Evolutionary conservation across 139 green algal genomes (phyloP), one percentile per base, ranked within the genome.

Genomic region (Chlamydomonas applanata): DNA sequence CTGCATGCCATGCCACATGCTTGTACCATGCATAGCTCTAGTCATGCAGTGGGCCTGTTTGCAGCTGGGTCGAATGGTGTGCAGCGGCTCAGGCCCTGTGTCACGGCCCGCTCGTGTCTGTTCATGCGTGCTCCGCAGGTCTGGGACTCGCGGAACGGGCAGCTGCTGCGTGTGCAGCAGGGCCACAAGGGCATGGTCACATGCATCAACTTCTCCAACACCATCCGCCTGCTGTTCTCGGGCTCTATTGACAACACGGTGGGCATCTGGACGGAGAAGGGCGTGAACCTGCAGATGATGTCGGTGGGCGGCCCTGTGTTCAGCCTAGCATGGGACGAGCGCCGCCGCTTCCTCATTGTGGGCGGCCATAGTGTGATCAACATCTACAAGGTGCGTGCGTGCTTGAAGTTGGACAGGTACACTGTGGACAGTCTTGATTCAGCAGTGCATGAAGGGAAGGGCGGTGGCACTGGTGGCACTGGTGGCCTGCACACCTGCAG

Each of bases 171-270:
- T 13, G 85, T 69, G 2, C 85, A 89, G 73, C 49, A 78, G 33
- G 89, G 88, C 16, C 89, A 93, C 66, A 86, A 84, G 54, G 87
- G 87, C 32, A 89, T 88, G 77, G 83, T 93, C n/a, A 93, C 83
- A 14, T 80, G 80, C 57, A 53, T 93, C 3, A 75, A 79, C 22
- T 93, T 85, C 68, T 83, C 82, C 17, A 72, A 71, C 64, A 81
- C 74, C 1, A 61, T 78, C 24, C 78, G 83, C 34, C 78, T 91
- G 24, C 75, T 93, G 49, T 89, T 93, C 72, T 90, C 83, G 0
- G 85, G 83, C 11, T 86, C 79, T 1, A 84, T 93, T 27, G 89
- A 93, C 77, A 88, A 85, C 77, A 88, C 77, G 5, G 81, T 93
- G 0, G 80, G 75, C 17, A 87, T 90, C 14, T 92, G 87, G 87